Evolutionary conservation across 495 filamentous ascomycete species (phyloP), one percentile per base, ranked within the genome.

Genomic region (Chaetomium cochliodes): DNA sequence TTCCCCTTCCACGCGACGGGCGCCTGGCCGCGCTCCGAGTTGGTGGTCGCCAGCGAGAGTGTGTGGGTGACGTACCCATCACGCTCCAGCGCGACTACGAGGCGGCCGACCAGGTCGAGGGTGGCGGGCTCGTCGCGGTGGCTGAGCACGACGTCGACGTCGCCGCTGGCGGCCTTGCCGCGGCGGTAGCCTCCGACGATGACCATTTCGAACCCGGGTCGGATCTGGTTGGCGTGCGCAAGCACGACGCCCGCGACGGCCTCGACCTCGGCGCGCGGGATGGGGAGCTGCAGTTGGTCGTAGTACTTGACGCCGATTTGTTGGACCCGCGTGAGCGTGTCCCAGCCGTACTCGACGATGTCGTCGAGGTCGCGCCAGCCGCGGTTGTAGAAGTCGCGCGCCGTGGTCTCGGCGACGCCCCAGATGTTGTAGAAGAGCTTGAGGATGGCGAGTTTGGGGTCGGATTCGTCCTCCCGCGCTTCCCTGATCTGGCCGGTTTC

Each of bases 231-330:
- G 3, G 92, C 92, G 68, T 93, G 86, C 3, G 74, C 66, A 3
- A 84, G 79, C 44, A 98, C 80, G 11, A 80, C 79, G 5, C 69
- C 63, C 0, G 81, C 85, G 63, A 97, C 97, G 0, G 70, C 62
- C 68, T 92, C 88, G 3, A 92, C 87, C 70, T 98, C 93, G 0
- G 60, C 52, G 2, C 93, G 83, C 1, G 92, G 82, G 20, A 98
- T 90, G 39, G 82, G 84, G 23, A 80, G 73, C 41, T 84, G 80
- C 51, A 98, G 89, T 60, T 98, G 94, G 52, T 96, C 90, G 72
- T 93, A 96, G 73, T 87, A 97, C 72, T 98, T 98, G n/a, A 98
- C 74, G 0, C 94, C 94, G 53, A 98, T 96, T 72, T 98, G 92
- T 73, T 96, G 93, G 2, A 90, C 89, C 18, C 92, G 84, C 0